Evolutionary conservation across 306 rosid genomes (phyloP).

Genomic region (Pterocarpus macrocarpus): DNA sequence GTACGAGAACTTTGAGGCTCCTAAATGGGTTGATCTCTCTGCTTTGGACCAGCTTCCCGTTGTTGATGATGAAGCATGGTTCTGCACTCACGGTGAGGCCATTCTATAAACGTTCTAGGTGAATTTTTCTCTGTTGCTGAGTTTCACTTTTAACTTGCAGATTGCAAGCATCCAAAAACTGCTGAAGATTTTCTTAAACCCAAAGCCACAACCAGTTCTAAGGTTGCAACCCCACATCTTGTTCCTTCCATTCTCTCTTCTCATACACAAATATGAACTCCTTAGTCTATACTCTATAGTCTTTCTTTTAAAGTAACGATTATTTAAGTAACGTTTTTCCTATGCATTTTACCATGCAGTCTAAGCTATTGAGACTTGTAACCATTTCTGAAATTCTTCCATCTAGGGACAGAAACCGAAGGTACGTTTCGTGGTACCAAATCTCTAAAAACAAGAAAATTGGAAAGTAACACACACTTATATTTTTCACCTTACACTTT

Average conservation of each 20-base stretch:
- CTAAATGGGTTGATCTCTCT: slow-evolving; percentile 63
- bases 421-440: slow-evolving; percentile 44
- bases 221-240: slow-evolving; percentile 45
- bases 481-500: too few species aligned
- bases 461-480: too few species aligned
- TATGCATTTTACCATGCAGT: slow-evolving; percentile 38
- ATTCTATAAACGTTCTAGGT: neutral
- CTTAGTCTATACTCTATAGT: neutral
- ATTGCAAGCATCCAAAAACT: slow-evolving; percentile 60
- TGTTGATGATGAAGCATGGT: slow-evolving; percentile 57
- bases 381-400: slow-evolving; percentile 61
- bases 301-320: neutral
- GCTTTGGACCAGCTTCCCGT: slow-evolving; percentile 42
- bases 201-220: slow-evolving; percentile 5
- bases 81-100: slow-evolving; percentile 55
- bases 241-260: neutral
- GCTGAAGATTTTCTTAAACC: slow-evolving; percentile 52
- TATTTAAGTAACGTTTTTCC: neutral
- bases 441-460: neutral
- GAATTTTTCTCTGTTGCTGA: neutral
- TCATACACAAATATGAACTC: neutral
- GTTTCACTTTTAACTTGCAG: slow-evolving; percentile 35
- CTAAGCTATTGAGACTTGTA: slow-evolving; percentile 53
- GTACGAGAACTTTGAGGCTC: slow-evolving; percentile 59
- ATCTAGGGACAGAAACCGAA: slow-evolving; percentile 48